Conservation (phyloP, 306 rosid genomes). For the Parietaria judaica region DNA sequence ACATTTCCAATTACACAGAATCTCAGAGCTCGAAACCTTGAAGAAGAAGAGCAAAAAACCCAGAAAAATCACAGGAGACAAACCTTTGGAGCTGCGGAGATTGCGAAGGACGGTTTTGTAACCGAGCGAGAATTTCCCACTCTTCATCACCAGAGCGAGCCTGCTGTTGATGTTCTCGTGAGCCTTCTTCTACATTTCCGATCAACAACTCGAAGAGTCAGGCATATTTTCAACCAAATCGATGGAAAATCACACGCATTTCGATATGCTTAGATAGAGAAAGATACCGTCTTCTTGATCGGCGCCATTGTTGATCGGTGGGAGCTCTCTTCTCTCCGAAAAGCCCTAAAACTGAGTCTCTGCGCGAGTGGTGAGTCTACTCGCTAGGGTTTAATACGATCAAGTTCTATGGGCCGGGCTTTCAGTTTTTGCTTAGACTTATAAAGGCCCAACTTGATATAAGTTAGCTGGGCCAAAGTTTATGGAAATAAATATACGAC, state of each 20-base stretch:
- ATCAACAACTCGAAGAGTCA: background rate
- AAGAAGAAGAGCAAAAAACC: background rate
- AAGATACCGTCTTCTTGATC: conserved; percentile 22
- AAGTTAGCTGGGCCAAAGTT: too few species aligned
- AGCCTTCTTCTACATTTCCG: conserved; percentile 35
- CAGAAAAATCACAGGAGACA: background rate
- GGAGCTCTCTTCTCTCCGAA: too few species aligned
- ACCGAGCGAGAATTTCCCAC: conserved; percentile 34
- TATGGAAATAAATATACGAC: too few species aligned
- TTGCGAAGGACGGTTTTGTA: conserved; percentile 39
- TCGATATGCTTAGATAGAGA: background rate
- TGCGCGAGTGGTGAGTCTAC: background rate
- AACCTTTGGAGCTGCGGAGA: conserved; percentile 38
- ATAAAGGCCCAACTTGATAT: too few species aligned
- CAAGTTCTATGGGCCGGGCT: too few species aligned
- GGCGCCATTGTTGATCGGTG: conserved; percentile 16
- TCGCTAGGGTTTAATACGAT: too few species aligned
- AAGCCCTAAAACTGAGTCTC: background rate
- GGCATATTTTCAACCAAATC: too few species aligned
- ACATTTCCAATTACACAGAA: background rate
- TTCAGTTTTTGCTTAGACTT: too few species aligned
- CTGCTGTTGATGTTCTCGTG: conserved; percentile 38
- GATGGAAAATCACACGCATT: background rate
- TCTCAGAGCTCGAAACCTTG: background rate
- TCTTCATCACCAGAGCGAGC: conserved; percentile 41